phyloP scores from a whole-genome alignment of 768 basidiomycete species.

The Leucosporidium creatinivorum region DNA sequence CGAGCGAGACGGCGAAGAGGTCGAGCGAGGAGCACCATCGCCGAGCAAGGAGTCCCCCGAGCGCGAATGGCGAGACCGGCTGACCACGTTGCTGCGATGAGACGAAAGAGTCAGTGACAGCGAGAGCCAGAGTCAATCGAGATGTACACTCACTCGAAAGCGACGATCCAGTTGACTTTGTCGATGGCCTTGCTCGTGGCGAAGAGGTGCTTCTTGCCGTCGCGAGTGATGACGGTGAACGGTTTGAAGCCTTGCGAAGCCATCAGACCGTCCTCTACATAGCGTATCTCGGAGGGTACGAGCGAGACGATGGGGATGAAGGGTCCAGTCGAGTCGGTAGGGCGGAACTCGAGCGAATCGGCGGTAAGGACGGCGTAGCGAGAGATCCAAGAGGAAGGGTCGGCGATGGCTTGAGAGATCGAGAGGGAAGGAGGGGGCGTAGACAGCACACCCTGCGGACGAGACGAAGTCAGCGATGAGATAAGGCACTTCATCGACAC shows the following conservation, averaged over 20 bases:
- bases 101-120: not conserved
- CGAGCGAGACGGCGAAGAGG: too few relatives aligned
- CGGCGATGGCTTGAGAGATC: not conserved
- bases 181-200: not conserved
- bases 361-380: constrained; percentile 21
- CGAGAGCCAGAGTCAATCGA: not conserved
- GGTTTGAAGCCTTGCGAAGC: not conserved
- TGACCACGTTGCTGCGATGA: too few relatives aligned
- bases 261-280: not conserved
- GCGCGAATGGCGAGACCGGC: too few relatives aligned
- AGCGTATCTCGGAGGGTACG: not conserved
- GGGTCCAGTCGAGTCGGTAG: constrained; percentile 12
- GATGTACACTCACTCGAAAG: constrained; percentile 13
- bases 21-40: too few relatives aligned
- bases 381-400: not conserved
- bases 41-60: too few relatives aligned
- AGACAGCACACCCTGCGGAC: constrained; percentile 13
- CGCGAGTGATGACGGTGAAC: constrained; percentile 5
- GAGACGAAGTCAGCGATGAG: not conserved
- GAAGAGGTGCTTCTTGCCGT: constrained; percentile 2
- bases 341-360: constrained; percentile 18
- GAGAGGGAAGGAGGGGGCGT: not conserved
- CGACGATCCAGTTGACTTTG: constrained; percentile 10
- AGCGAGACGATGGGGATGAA: not conserved
- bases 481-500: too few relatives aligned